phyloP scores from a whole-genome alignment of 805 yeast species.

The Myxozyma nipponensis region DNA sequence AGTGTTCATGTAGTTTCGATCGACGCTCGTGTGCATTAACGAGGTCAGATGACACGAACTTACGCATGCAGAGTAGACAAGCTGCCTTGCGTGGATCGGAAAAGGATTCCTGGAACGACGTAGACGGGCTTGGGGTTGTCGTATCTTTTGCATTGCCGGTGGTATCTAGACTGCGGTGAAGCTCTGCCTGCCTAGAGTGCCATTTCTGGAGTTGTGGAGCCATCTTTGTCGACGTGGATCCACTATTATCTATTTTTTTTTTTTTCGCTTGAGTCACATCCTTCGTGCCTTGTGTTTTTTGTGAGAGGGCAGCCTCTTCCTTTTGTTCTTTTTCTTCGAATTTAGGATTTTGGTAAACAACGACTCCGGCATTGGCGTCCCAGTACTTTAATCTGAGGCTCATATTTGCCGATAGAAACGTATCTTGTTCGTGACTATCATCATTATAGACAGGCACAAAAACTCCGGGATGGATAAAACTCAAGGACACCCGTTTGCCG shows the following conservation, averaged over 20 bases:
- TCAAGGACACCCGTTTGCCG: not conserved
- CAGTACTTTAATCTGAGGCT: slow-evolving; percentile 17
- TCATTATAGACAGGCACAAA: slow-evolving; percentile 21
- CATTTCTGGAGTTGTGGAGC: slow-evolving; percentile 26
- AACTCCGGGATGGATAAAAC: slow-evolving; percentile 25
- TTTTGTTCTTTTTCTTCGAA: slow-evolving; percentile 1
- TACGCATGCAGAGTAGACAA: slow-evolving; percentile 24
- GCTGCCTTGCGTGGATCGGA: slow-evolving; percentile 19
- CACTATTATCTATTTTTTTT: slow-evolving; percentile 1
- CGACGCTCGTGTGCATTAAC: slow-evolving; percentile 25
- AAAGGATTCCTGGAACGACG: slow-evolving; percentile 19
- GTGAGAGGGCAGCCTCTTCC: not conserved
- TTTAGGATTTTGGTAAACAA: slow-evolving; percentile 9
- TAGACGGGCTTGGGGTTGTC: not conserved
- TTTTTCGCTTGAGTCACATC: not conserved
- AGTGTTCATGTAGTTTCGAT: slow-evolving; percentile 15
- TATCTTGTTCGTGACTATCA: not conserved
- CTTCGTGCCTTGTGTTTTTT: slow-evolving; percentile 6
- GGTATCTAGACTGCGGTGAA: slow-evolving; percentile 9
- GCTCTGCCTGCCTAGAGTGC: slow-evolving; percentile 25
- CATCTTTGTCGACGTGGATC: slow-evolving; percentile 8
- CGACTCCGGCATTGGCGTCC: slow-evolving; percentile 18
- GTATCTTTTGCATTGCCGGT: not conserved
- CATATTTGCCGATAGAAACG: slow-evolving; percentile 18
- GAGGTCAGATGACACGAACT: slow-evolving; percentile 16